Evolutionary conservation across 202 grass and related monocot genomes (phyloP).

Genomic region (Brachypodium distachyon): DNA sequence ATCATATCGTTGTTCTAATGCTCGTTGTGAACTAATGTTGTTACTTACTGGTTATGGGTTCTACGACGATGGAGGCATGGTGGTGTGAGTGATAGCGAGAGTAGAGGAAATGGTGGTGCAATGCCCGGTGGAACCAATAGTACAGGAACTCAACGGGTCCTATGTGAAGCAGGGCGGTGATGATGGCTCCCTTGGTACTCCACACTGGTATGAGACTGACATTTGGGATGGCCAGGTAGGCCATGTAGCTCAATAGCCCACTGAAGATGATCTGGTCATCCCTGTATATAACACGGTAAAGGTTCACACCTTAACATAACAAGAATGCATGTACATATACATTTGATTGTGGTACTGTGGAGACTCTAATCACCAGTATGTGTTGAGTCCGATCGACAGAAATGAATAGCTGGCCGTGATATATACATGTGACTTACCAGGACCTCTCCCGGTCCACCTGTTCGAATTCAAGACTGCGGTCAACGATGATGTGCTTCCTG

Average conservation of each 20-base stretch:
- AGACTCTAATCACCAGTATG: not conserved
- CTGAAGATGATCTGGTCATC: constrained; percentile 73
- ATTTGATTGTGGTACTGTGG: not conserved
- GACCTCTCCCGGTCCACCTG: constrained; percentile 60
- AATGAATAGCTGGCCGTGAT: not conserved
- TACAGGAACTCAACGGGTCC: constrained; percentile 73
- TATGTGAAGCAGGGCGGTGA: constrained; percentile 35
- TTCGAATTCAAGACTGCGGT: constrained; percentile 58
- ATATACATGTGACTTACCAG: constrained; percentile 34
- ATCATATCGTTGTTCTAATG: not conserved
- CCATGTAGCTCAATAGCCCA: constrained; percentile 45
- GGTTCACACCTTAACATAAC: not conserved
- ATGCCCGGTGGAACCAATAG: constrained; percentile 67
- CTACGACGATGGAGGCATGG: constrained; percentile 58
- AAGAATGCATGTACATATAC: not conserved
- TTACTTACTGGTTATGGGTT: constrained; percentile 73
- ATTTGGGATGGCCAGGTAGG: constrained; percentile 11
- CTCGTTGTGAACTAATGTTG: too few species aligned
- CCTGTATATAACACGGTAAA: constrained; percentile 27
- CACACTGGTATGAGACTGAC: constrained; percentile 33
- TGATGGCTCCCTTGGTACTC: constrained; percentile 43
- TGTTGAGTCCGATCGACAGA: not conserved
- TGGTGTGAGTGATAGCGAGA: constrained; percentile 63
- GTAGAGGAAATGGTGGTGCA: constrained; percentile 79
- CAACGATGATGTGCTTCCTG: constrained; percentile 51